These are phyloP conservation scores for Metschnikowia chrysomelidarum DNA, from an alignment of 805 yeast genomes.

Conservation along the genomic window DNA sequence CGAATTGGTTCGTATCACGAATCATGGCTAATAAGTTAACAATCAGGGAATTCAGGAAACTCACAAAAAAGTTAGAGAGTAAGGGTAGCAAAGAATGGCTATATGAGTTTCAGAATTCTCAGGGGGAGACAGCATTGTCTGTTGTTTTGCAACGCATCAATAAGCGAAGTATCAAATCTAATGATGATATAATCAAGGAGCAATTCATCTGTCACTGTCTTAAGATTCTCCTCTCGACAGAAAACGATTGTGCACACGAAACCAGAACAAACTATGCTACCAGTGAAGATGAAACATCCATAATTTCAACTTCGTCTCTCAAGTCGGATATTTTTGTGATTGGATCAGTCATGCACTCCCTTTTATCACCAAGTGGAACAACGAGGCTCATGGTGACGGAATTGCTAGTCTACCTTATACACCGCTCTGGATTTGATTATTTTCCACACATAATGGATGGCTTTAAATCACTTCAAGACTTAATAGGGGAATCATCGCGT, in stretches of 20 bases:
- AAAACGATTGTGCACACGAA: conserved; percentile 13
- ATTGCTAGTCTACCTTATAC: conserved; percentile 36
- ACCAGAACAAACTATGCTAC: conserved; percentile 9
- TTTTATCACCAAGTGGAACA: conserved; percentile 39
- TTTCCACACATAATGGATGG: conserved; percentile 30
- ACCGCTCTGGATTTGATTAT: conserved; percentile 20
- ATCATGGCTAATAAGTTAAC: conserved; percentile 35
- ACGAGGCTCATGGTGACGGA: conserved; percentile 43
- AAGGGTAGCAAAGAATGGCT: conserved; percentile 30
- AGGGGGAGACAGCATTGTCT: conserved; percentile 44
- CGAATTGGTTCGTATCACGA: conserved; percentile 40
- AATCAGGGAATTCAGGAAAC: conserved; percentile 31
- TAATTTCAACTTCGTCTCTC: conserved; percentile 6
- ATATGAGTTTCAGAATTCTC: conserved; percentile 33
- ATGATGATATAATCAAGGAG: conserved; percentile 44
- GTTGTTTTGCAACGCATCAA: conserved; percentile 38
- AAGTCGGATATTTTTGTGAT: conserved; percentile 32
- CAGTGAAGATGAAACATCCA: conserved; percentile 10
- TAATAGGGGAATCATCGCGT: conserved; percentile 31
- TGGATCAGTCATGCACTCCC: conserved; percentile 36
- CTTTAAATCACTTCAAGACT: conserved; percentile 33
- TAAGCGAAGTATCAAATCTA: conserved; percentile 42
- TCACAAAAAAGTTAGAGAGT: conserved; percentile 33
- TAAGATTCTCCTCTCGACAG: conserved; percentile 32
- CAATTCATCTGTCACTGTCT: conserved; percentile 38